Evolutionary conservation across 2,329 filamentous ascomycete species (phyloP).

Genomic region (Alternaria triticimaculans): DNA sequence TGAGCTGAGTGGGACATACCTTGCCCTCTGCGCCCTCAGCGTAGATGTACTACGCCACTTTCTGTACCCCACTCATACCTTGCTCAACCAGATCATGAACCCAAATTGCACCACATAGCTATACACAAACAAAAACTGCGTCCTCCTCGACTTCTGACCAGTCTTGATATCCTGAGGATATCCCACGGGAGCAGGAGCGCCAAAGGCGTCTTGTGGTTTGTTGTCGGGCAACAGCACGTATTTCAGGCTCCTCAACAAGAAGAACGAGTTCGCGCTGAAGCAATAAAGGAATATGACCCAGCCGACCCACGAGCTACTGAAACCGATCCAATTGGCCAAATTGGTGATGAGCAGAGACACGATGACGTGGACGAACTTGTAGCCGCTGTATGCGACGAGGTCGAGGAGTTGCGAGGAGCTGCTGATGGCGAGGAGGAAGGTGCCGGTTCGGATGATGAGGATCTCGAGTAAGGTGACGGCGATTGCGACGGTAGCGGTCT

Average conservation of each 20-base stretch:
- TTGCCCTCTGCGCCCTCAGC: background rate
- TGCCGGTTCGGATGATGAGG: conserved; percentile 86
- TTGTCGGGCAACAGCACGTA: conserved; percentile 90
- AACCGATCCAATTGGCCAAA: conserved; percentile 65
- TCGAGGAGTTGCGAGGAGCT: conserved; percentile 94
- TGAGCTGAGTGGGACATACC: background rate
- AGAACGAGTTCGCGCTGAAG: conserved; percentile 92
- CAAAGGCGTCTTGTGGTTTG: conserved; percentile 29
- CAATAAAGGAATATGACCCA: conserved; percentile 92
- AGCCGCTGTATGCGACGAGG: conserved; percentile 93
- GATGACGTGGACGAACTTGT: conserved; percentile 98
- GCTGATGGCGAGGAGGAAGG: conserved; percentile 91
- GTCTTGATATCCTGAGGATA: conserved; percentile 73
- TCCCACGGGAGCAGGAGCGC: conserved; percentile 55
- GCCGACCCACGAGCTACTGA: conserved; percentile 85
- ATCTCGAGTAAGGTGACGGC: conserved; percentile 88
- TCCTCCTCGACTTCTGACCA: conserved; percentile 60
- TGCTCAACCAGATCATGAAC: conserved; percentile 85
- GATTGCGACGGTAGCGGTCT: conserved; percentile 84
- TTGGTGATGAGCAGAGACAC: conserved; percentile 82
- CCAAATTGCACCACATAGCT: conserved; percentile 92
- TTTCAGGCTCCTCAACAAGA: conserved; percentile 90
- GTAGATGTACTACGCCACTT: background rate
- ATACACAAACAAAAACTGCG: conserved; percentile 57
- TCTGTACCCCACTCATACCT: conserved; percentile 20